phyloP scores from a whole-genome alignment of 768 basidiomycete genomes.

The Cystofilobasidium capitatum region DNA sequence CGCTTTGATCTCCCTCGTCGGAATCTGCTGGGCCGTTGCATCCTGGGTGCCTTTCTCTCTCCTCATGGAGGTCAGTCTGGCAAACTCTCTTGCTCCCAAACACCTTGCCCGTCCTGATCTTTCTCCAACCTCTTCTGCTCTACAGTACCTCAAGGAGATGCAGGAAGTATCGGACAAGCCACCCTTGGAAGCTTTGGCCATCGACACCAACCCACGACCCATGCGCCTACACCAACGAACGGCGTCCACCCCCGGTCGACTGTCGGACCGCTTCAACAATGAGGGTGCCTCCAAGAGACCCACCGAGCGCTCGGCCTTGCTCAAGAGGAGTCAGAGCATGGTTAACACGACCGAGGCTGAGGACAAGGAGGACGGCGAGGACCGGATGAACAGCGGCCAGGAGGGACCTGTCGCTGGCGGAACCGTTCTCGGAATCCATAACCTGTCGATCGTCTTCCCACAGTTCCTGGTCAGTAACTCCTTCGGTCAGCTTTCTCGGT shows the following conservation, averaged over 20 bases:
- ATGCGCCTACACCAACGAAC: slow-evolving; percentile 37
- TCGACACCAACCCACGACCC: slow-evolving; percentile 48
- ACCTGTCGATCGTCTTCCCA: slow-evolving; percentile 87
- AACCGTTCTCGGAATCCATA: slow-evolving; percentile 88
- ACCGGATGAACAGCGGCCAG: slow-evolving; percentile 34
- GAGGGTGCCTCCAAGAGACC: slow-evolving; percentile 25
- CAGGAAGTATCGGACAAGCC: slow-evolving; percentile 37
- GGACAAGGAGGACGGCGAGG: slow-evolving; percentile 34
- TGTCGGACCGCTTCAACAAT: slow-evolving; percentile 38
- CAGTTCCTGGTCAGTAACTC: slow-evolving; percentile 77
- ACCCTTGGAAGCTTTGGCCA: neutral
- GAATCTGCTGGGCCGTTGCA: slow-evolving; percentile 95
- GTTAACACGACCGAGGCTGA: slow-evolving; percentile 41
- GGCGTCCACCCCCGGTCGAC: slow-evolving; percentile 13
- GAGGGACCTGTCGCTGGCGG: slow-evolving; percentile 58
- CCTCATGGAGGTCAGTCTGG: slow-evolving; percentile 73
- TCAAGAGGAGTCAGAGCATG: slow-evolving; percentile 40
- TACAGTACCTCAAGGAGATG: slow-evolving; percentile 65
- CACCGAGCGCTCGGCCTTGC: slow-evolving; percentile 36
- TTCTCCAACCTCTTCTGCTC: neutral
- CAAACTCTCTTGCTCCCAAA: neutral
- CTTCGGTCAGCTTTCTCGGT: neutral
- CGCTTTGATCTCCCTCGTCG: slow-evolving; percentile 68
- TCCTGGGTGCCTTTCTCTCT: slow-evolving; percentile 69
- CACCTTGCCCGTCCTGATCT: neutral